Evolutionary conservation across 2,329 filamentous ascomycete species (phyloP), one percentile per base, ranked within the genome.

Genomic region (Talaromyces sp.): DNA sequence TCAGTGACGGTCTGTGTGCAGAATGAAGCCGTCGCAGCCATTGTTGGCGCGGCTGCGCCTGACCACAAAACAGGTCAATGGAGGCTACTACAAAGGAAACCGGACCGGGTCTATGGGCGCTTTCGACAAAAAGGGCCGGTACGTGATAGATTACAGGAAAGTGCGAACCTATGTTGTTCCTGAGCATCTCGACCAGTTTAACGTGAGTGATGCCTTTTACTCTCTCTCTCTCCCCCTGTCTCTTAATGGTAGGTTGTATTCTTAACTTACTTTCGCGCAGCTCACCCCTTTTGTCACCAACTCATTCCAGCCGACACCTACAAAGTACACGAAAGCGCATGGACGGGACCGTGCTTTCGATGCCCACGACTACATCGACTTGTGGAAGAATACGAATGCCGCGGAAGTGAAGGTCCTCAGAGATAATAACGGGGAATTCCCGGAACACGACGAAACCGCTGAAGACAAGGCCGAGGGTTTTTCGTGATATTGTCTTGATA

Each of bases 81-180:
- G 92, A 73, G 93, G 93, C 68, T 99, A 88, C 85, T 99, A 99
- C 86, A 98, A 98, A 83, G 95, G 95, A 73, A 97, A 90, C 70
- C 84, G 93, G 54, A 89, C 92, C 0, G 95, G 95, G 1, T 87
- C 90, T 49, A 92, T 96, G 87, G 95, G 95, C 75, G 85, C 87
- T 73, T 95, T 93, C 76, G 88, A 88, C 57, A 73, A 73, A 62
- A 75, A 73, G 64, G 75, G 76, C 63, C 71, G 69, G 51, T 99
- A 95, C 77, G 75, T 87, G 54, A 88, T 98, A 67, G 90, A 98
- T 67, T 96, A 85, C 83, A 78, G 82, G 60, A 96, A 96, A 79
- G 91, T 98, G 71, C 88, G 93, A 76, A 96, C 93, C 59, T 99
- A 92, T 75, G 89, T 90, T 60, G 91, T 91, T 68, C 93, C 93